Percentiles rank a stretch among this genome's conserved stretches.
Conservation (phyloP, 2,329 filamentous ascomycete species). For the Rutstroemia sp. region DNA sequence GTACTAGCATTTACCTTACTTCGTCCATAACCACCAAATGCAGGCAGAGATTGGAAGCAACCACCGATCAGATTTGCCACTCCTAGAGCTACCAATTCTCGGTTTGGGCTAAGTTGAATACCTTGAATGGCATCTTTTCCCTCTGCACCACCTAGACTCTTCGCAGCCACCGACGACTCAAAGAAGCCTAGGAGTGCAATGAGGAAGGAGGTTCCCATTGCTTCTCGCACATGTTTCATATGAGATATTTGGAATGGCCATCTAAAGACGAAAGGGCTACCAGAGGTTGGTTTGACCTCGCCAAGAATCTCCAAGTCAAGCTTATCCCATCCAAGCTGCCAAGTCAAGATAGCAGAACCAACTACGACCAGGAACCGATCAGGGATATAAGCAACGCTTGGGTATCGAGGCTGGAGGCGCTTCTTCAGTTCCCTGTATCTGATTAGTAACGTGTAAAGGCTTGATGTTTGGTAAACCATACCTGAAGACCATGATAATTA, state of each 20-base stretch:
- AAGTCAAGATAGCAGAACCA: conserved; percentile 72
- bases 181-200: conserved; percentile 98
- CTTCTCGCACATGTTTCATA: conserved; percentile 75
- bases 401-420: conserved; percentile 69
- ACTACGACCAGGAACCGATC: conserved; percentile 89
- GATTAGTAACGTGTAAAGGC: conserved; percentile 6
- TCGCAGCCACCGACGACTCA: conserved; percentile 92
- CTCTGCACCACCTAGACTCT: conserved; percentile 64
- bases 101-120: conserved; percentile 80
- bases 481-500: conserved; percentile 85
- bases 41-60: conserved; percentile 85
- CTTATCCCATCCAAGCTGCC: conserved; percentile 68
- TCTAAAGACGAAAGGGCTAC: conserved; percentile 68
- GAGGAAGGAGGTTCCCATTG: conserved; percentile 85
- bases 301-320: conserved; percentile 80
- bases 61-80: conserved; percentile 86
- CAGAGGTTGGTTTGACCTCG: conserved; percentile 65
- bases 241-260: conserved; percentile 76
- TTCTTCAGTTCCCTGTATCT: conserved; percentile 67
- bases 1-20: conserved; percentile 94
- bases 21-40: conserved; percentile 91
- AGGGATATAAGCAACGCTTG: conserved; percentile 77
- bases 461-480: conserved; percentile 33
- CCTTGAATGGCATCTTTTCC: conserved; percentile 61
- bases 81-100: conserved; percentile 87